Base-by-base conservation (phyloP, 331 rosid species). In the Acacia concinna region DNA sequence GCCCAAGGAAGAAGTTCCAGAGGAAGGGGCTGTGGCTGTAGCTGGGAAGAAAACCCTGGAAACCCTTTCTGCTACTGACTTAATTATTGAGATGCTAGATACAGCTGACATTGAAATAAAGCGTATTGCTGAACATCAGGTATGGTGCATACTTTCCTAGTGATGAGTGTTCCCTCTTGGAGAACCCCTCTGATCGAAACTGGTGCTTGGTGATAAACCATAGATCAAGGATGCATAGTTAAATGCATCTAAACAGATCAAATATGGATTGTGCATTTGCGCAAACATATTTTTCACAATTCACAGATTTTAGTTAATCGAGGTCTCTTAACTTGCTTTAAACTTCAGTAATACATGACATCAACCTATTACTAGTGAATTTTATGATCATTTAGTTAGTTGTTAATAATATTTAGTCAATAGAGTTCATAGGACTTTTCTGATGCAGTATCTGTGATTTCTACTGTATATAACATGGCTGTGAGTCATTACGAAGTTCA, bases 41-140 rank as follows among this genome's bases (percentile, higher is more conserved):
- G 97, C 96, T 34, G 99, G 99, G 84, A 95, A 91, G 84, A 88
- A 89, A 64, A 87, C 99, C 23, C 90, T 85, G 83, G 97, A 95
- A 87, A 95, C 97, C 78, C 87, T 95, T 83, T 83, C 94, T 8
- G 97, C 97, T 13, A 83, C 94, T 6, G 99, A 95, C 88, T 66
- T 89, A 59, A 84, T 95, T 84, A 87, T 95, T 68, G 99, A 95
- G 76, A 90, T 91, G 74, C 81, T 95, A 72, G 99, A 95, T 77
- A 71, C 84, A 72, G 97, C 98, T 64, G 98, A 91, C 74, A 88
- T 72, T 80, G 98, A 95, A 77, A 3, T 77, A 74, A 87, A 81
- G 85, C 93, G 93, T 27, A 75, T 88, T 56, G 81, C 85, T 8
- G 94, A 89, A 81, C 86, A 91, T 77, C 89, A 90, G 98, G 98